These are phyloP conservation scores for Malassezia cuniculi DNA, from an alignment of 1,284 basidiomycete genomes.

Conservation along the genomic window DNA sequence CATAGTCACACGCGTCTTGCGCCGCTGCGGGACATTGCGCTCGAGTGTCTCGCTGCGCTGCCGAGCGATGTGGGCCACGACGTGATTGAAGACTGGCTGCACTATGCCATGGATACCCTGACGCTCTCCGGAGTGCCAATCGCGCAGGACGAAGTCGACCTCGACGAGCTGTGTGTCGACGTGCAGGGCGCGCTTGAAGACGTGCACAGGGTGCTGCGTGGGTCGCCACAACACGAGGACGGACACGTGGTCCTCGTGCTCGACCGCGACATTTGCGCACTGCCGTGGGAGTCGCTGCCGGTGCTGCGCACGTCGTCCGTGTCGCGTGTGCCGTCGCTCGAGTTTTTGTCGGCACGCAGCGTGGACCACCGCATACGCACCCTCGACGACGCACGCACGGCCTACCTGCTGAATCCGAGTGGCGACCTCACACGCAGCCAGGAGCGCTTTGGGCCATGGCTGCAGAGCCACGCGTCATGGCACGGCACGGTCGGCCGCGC, in stretches of 20 bases:
- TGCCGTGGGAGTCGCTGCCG: conserved; percentile 95
- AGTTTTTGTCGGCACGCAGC: conserved; percentile 69
- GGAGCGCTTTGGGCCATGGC: conserved; percentile 64
- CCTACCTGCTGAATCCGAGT: conserved; percentile 80
- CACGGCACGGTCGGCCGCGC: conserved; percentile 62
- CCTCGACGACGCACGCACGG: conserved; percentile 48
- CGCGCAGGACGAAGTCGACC: conserved; percentile 79
- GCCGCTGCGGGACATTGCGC: conserved; percentile 56
- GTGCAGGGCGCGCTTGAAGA: conserved; percentile 32
- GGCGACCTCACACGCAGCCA: conserved; percentile 78
- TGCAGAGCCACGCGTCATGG: conserved; percentile 57
- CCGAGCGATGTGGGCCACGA: conserved; percentile 67
- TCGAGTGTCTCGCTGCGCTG: conserved; percentile 75
- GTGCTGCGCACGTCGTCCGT: conserved; percentile 69
- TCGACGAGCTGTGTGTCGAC: conserved; percentile 58
- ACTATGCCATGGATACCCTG: conserved; percentile 84
- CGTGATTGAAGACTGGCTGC: conserved; percentile 84
- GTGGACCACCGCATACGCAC: conserved; percentile 13
- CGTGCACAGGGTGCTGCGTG: conserved; percentile 33
- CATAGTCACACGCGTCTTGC: conserved; percentile 31
- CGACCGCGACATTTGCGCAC: conserved; percentile 73
- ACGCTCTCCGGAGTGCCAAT: conserved; percentile 81
- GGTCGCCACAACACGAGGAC: conserved; percentile 25
- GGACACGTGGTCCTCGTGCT: conserved; percentile 72
- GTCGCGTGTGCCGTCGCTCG: conserved; percentile 75